Conservation (phyloP, 208 protist genomes). For the Balamuthia mandrillaris region DNA sequence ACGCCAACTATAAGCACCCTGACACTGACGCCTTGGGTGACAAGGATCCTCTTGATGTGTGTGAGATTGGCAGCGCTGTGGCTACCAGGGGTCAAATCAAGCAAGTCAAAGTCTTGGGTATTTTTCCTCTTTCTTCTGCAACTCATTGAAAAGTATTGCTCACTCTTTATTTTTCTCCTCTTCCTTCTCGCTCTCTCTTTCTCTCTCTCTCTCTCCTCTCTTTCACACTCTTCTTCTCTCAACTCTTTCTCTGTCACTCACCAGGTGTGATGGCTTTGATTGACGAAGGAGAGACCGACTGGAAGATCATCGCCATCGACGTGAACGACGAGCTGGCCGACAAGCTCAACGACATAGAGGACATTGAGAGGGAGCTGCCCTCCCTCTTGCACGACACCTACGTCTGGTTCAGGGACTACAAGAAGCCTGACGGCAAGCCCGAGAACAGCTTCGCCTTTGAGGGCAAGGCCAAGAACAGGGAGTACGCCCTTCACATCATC, state of each 20-base stretch:
- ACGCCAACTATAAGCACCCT: conserved; percentile 52
- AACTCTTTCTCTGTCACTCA: no score
- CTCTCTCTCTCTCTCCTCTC: no score
- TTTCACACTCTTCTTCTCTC: no score
- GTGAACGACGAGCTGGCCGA: conserved; percentile 66
- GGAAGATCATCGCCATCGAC: conserved; percentile 73
- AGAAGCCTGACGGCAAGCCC: conserved; percentile 64
- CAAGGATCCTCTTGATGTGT: conserved; percentile 72
- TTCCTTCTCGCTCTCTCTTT: no score
- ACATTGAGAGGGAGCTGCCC: conserved; percentile 64
- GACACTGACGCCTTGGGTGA: conserved; percentile 66
- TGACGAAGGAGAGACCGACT: conserved; percentile 76
- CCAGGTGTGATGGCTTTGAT: conserved; percentile 68
- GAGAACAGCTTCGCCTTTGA: conserved; percentile 74
- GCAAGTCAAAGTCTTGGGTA: conserved; percentile 66
- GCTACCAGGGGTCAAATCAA: conserved; percentile 44
- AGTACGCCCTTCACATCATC: conserved; percentile 61
- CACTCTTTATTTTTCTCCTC: no score
- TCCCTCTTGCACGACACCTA: conserved; percentile 64
- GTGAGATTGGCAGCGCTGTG: conserved; percentile 62
- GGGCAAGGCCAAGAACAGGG: conserved; percentile 59
- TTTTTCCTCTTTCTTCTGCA: no score
- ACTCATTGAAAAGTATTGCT: no score
- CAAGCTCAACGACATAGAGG: conserved; percentile 69
- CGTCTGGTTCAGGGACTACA: conserved; percentile 74